These are phyloP conservation scores for Rhamnella rubrinervis DNA, from an alignment of 331 rosid genomes.

Conservation along the genomic window DNA sequence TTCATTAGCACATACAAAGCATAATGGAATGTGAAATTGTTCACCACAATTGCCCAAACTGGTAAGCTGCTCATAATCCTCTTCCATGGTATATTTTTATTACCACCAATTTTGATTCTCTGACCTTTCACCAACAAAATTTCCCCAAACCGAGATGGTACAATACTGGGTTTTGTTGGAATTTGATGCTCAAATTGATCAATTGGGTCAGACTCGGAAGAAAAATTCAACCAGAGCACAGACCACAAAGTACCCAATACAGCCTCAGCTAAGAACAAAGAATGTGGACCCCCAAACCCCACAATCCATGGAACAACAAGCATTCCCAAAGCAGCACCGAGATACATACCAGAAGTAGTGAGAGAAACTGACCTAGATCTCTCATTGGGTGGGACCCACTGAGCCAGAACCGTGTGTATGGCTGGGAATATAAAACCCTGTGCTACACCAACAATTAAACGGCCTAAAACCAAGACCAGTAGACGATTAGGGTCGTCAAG, in stretches of 20 bases:
- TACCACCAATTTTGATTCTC: not conserved
- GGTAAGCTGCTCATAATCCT: slow-evolving; percentile 2
- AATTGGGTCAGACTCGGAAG: not conserved
- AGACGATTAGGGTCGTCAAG: not conserved
- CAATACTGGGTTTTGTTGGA: not conserved
- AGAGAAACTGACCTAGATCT: slow-evolving; percentile 13
- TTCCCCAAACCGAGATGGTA: not conserved
- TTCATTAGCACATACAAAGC: slow-evolving; percentile 10
- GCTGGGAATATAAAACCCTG: slow-evolving; percentile 20
- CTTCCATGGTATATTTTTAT: not conserved
- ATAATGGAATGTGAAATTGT: slow-evolving; percentile 14
- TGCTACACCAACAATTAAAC: slow-evolving; percentile 19
- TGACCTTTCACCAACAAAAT: not conserved
- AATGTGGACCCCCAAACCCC: slow-evolving; percentile 7
- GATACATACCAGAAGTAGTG: slow-evolving; percentile 22
- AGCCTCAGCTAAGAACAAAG: slow-evolving; percentile 14
- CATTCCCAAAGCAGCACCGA: slow-evolving; percentile 19
- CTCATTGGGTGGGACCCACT: slow-evolving; percentile 1
- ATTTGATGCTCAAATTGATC: no score
- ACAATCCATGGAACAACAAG: slow-evolving; percentile 6
- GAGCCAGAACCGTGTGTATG: slow-evolving; percentile 9
- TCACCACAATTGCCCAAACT: slow-evolving; percentile 11
- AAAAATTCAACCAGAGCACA: slow-evolving; percentile 11
- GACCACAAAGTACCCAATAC: slow-evolving; percentile 14
- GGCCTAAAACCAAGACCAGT: slow-evolving; percentile 4